A percentile compares a stretch with the other conserved stretches of the same genome.
phyloP scores from a whole-genome alignment of 1,139 yeast genomes.

The Kluyveromyces sp. region DNA sequence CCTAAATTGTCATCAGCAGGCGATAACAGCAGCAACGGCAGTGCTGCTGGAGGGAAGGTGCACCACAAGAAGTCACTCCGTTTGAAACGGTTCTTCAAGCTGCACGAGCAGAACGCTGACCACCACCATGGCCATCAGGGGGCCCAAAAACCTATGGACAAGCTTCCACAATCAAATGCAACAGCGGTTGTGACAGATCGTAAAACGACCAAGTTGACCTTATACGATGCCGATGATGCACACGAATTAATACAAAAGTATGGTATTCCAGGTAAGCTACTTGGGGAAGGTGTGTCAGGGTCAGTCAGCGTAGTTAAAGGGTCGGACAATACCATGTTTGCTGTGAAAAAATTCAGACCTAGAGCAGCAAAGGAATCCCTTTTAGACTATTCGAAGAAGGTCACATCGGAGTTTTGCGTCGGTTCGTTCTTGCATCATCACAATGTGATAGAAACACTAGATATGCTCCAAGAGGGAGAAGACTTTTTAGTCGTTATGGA shows the following conservation, averaged over 20 bases:
- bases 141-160: no score
- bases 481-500: slow-evolving; percentile 64
- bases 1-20: slow-evolving; percentile 6
- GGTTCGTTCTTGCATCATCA: slow-evolving; percentile 56
- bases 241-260: slow-evolving; percentile 40
- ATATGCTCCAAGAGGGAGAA: slow-evolving; percentile 46
- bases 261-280: slow-evolving; percentile 51
- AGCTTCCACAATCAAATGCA: slow-evolving; percentile 1
- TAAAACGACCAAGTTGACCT: slow-evolving; percentile 20
- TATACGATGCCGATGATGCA: slow-evolving; percentile 34
- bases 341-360: slow-evolving; percentile 61
- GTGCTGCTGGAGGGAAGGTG: background rate
- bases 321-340: slow-evolving; percentile 46
- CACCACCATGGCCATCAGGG: background rate
- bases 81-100: slow-evolving; percentile 31
- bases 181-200: slow-evolving; percentile 12
- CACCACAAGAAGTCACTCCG: slow-evolving; percentile 25
- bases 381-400: slow-evolving; percentile 50
- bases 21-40: background rate
- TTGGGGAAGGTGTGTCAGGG: slow-evolving; percentile 77
- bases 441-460: slow-evolving; percentile 58
- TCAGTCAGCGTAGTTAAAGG: slow-evolving; percentile 55
- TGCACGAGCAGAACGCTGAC: slow-evolving; percentile 5
- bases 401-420: slow-evolving; percentile 57
- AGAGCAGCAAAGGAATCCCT: slow-evolving; percentile 46